A percentile compares a stretch with the other conserved stretches of the same genome.
These are phyloP conservation scores for Penicillium sp. DNA, from an alignment of 2,329 filamentous ascomycete species.

Conservation along the genomic window DNA sequence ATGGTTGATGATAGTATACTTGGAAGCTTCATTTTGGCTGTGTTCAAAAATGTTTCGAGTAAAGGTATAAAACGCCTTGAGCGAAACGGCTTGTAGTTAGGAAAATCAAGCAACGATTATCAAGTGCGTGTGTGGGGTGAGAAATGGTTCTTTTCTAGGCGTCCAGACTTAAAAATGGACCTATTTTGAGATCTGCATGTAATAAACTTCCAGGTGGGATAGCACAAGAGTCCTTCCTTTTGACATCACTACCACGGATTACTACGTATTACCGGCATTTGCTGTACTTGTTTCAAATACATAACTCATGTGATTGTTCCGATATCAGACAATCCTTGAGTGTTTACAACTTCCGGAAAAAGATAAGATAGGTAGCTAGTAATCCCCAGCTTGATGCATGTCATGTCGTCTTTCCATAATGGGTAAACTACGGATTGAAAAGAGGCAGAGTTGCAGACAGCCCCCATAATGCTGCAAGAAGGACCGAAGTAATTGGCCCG, in stretches of 20 bases:
- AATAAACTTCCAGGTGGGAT: neutral
- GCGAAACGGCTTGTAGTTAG: neutral
- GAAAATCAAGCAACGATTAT: neutral
- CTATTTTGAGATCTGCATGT: neutral
- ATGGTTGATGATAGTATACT: neutral
- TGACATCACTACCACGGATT: neutral
- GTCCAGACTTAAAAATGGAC: neutral
- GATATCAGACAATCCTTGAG: neutral
- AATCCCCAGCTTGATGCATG: neutral
- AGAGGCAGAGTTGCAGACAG: neutral
- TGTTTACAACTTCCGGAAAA: neutral
- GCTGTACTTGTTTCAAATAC: neutral
- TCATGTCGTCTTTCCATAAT: neutral
- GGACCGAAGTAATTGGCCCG: no score
- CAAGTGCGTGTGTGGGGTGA: neutral
- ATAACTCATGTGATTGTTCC: neutral
- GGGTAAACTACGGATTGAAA: neutral
- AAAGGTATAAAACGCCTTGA: neutral
- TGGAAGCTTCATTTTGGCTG: neutral
- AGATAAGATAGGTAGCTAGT: neutral
- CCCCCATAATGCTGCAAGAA: no score
- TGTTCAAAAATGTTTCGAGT: neutral
- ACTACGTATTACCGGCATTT: neutral
- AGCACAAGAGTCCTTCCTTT: neutral
- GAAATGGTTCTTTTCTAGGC: neutral